phyloP scores from a whole-genome alignment of 192 early-diverging fungal species.

The Coemansia sp. region DNA sequence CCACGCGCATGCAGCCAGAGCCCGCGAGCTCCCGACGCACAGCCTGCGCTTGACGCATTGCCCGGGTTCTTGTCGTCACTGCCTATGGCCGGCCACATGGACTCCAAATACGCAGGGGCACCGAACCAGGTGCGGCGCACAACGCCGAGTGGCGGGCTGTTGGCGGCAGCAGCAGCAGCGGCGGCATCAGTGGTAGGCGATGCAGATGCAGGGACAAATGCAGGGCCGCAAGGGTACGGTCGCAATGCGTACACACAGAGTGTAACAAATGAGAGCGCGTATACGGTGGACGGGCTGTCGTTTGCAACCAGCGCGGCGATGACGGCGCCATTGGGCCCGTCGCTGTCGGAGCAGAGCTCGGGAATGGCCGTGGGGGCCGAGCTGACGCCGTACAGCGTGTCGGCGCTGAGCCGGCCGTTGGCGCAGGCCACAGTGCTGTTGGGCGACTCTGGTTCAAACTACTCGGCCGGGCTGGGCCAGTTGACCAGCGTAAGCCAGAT shows the following conservation, averaged over 20 bases:
- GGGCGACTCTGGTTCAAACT: background rate
- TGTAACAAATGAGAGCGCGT: slow-evolving; percentile 9
- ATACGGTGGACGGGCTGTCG: slow-evolving; percentile 18
- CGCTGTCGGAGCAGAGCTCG: slow-evolving; percentile 14
- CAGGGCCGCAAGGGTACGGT: background rate
- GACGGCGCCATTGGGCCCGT: slow-evolving; percentile 7
- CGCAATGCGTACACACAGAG: slow-evolving; percentile 1
- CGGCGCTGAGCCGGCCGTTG: slow-evolving; percentile 48
- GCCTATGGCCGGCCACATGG: slow-evolving; percentile 22
- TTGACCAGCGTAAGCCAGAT: slow-evolving; percentile 12
- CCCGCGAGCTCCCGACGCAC: slow-evolving; percentile 11
- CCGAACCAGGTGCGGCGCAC: background rate
- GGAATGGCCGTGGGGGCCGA: slow-evolving; percentile 13
- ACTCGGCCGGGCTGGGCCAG: background rate
- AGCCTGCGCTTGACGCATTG: slow-evolving; percentile 39
- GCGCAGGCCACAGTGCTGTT: slow-evolving; percentile 35
- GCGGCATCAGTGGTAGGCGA: slow-evolving; percentile 24
- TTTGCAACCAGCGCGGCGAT: slow-evolving; percentile 13
- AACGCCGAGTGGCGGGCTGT: slow-evolving; percentile 21
- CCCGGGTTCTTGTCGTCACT: slow-evolving; percentile 46
- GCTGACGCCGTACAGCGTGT: slow-evolving; percentile 47
- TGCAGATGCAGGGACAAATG: background rate
- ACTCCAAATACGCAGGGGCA: slow-evolving; percentile 29
- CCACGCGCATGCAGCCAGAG: slow-evolving; percentile 6
- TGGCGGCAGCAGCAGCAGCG: slow-evolving; percentile 35